Evolutionary conservation across 768 basidiomycete species (phyloP), one percentile per base, ranked within the genome.

Genomic region (Tephrocybe sp.): DNA sequence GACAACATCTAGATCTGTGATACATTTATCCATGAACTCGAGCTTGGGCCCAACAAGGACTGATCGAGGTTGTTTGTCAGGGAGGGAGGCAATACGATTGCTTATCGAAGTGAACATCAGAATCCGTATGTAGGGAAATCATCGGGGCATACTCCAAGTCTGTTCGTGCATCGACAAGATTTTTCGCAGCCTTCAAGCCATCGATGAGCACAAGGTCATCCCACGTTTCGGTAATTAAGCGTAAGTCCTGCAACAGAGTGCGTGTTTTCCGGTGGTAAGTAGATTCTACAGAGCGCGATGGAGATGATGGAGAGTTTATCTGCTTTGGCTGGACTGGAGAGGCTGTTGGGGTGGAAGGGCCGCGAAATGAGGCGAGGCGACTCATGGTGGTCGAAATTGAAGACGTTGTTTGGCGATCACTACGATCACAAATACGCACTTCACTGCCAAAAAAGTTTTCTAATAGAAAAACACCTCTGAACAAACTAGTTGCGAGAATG

Each of bases 201-300:
- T 95, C 91, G 12, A 85, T 60, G 9, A 87, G 73, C 1, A 93
- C 83, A 36, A 94, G 72, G 56, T 92, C 87, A 55, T 93, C 87
- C 92, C 92, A 96, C 44, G 83, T 87, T 49, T 80, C 74, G 8
- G 86, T 67, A 15, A 80, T 74, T 11, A 72, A 67, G 2, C 78
- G 79, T 13, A 94, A 61, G 57, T 94, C 91, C 26, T 81, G 82
- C 27, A 95, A 66, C 3, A 81, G 68, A 1, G 81, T 73, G 43
- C 89, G 71, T n/a, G 84, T 70, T 71, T 83, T 90, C 12, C 92
- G 82, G 64, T 95, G 92, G 64, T 82, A 83, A 0, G 90, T 88
- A 1, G 89, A 86, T 62, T 94, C 92, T 39, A 74, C 46, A 21
- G 72, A 69, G 15, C 82, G 80, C 1, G 77, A 69, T 47, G 78